Evolutionary conservation across 179 eudicot genomes (phyloP).

Genomic region (Drosera spatulata): DNA sequence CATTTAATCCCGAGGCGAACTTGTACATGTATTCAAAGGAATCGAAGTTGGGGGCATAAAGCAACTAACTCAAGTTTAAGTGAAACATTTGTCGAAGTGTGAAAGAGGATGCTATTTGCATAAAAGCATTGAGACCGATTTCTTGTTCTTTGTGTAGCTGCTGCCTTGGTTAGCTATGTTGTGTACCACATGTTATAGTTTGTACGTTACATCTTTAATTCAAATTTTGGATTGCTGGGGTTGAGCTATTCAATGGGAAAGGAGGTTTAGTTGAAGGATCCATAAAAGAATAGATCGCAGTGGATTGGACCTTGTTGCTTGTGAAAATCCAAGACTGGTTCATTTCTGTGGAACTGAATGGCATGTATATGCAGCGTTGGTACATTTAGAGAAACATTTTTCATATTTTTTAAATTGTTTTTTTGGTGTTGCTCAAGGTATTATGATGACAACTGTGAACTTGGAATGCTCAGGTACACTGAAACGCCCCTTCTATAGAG

Average conservation of each 20-base stretch:
- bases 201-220: conserved; percentile 15
- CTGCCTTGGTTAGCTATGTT: neutral
- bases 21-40: too few relatives aligned
- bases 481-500: too few relatives aligned
- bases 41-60: too few relatives aligned
- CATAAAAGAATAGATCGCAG: conserved; percentile 68
- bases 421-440: neutral
- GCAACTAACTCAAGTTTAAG: too few relatives aligned
- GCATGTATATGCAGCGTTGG: conserved; percentile 93
- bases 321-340: conserved; percentile 43
- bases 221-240: conserved; percentile 44
- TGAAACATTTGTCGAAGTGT: too few relatives aligned
- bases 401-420: neutral
- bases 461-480: conserved; percentile 45
- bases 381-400: conserved; percentile 18
- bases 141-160: too few relatives aligned
- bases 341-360: conserved; percentile 51
- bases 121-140: too few relatives aligned
- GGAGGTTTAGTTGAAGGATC: conserved; percentile 71
- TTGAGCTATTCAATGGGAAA: conserved; percentile 92
- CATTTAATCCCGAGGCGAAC: too few relatives aligned
- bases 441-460: neutral
- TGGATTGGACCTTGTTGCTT: conserved; percentile 62
- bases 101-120: too few relatives aligned
- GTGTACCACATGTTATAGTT: conserved; percentile 1